Evolutionary conservation across 202 grass and related monocot genomes (phyloP), one percentile per base, ranked within the genome.

Genomic region (Eragrostis tef): DNA sequence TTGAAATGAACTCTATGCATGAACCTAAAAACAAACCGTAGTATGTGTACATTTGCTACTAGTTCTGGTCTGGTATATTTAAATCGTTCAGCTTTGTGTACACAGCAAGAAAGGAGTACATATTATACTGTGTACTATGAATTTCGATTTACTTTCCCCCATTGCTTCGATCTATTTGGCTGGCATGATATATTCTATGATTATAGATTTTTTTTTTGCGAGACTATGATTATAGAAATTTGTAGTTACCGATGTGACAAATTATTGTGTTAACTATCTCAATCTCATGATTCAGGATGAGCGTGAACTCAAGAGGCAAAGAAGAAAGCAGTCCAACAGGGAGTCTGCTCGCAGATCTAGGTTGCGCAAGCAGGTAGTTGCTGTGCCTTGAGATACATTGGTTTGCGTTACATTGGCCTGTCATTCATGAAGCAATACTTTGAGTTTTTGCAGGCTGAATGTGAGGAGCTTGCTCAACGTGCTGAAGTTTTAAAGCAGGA

Each of bases 321-420:
- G 86, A 93, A 93, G 96, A 88, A 99, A 99, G 62, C 96, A 96
- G 67, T 99, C 96, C 58, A 99, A 99, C 74, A 91, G 96, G 80
- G 96, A 99, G 86, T 91, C 90, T 83, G 96, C 96, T 73, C 96
- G 96, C 83, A 88, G 96, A 93, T 99, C 96, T 85, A 91, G 96
- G 77, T 75, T 99, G 67, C 93, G 96, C 34, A 99, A 99, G 85
- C 96, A 99, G 96, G 96, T 99, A 76, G 27, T 29, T 67, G 83
- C 25, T 81, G 67, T 17, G 4, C 21, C 58, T 78, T 52, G 52
- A 66, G 64, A 31, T 60, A 21, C 20, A 74, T 9, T 68, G 49
- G 15, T 60, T 82, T 10, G 0, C 26, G 34, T 78, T 75, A 50
- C 80, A 31, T 52, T 67, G 67, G 12, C 7, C 75, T 79, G 50